phyloP scores from a whole-genome alignment of 2,329 filamentous ascomycete genomes.

The Apiospora phragmitis region DNA sequence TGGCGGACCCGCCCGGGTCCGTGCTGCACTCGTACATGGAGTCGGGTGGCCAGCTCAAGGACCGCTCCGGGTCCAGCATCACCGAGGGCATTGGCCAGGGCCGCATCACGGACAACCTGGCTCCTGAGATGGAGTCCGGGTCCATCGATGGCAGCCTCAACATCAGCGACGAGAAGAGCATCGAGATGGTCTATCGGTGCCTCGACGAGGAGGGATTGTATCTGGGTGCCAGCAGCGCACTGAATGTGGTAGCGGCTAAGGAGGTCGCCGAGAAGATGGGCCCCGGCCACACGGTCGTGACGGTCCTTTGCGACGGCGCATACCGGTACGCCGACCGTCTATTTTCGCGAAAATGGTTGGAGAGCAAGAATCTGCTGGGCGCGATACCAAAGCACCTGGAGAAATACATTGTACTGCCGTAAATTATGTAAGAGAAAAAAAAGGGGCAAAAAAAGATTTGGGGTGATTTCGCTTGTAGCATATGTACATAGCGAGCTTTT shows the following conservation, averaged over 20 bases:
- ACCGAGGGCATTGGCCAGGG: conserved; percentile 98
- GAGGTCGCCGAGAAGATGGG: conserved; percentile 91
- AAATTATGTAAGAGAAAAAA: conserved; percentile 16
- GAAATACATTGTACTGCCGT: conserved; percentile 94
- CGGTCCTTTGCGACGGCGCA: conserved; percentile 92
- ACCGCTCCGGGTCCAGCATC: conserved; percentile 82
- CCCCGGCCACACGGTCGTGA: conserved; percentile 87
- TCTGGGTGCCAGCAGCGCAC: conserved; percentile 85
- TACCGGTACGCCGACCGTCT: conserved; percentile 93
- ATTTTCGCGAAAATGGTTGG: conserved; percentile 89
- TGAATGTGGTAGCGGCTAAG: conserved; percentile 95
- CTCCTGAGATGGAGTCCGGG: conserved; percentile 77
- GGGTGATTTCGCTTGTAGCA: neutral
- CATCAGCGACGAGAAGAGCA: conserved; percentile 90
- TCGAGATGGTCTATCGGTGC: conserved; percentile 96
- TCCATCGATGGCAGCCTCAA: conserved; percentile 81
- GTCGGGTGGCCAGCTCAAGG: conserved; percentile 79
- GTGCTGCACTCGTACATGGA: conserved; percentile 91
- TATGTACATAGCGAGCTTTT: conserved; percentile 4
- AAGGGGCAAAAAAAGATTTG: neutral
- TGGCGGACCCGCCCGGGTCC: conserved; percentile 91
- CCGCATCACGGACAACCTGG: conserved; percentile 90
- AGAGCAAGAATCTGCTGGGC: conserved; percentile 77
- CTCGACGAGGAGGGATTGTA: conserved; percentile 96
- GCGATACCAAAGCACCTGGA: conserved; percentile 82